Base-by-base conservation (phyloP, 2,329 filamentous ascomycete genomes). In the Coniella vitis region DNA sequence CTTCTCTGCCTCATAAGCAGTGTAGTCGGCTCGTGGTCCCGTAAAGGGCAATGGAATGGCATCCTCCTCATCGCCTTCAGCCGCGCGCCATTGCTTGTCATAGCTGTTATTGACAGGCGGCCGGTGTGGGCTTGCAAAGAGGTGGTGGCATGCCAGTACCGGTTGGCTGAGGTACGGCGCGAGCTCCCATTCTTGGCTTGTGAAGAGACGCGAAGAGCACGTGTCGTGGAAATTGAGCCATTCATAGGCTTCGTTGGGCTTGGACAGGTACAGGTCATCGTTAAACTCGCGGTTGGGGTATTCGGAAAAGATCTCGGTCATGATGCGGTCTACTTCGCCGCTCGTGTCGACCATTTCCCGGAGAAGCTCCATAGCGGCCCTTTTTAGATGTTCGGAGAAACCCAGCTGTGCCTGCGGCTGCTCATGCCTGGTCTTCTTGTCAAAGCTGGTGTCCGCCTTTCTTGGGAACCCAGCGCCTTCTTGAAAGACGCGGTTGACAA, bases 191-290 rank as follows among this genome's bases (percentile, higher is more conserved):
- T 95, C 90, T 63, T 96, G 91, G 51, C 79, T 83, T n/a, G 81
- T 72, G 62, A 84, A 94, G 1, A 97, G 76, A 35, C 84, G 81
- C 1, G 84, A 83, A 20, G 88, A 89, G 54, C 95, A 83, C 0
- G 74, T 72, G 60, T 97, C 93, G 65, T 96, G 87, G 66, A 98
- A 97, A 64, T 94, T 76, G 48, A 98, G 78, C 93, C 93, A 98
- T 61, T 96, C 91, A 65, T 95, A 95, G 1, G 88, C 88, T 63
- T 78, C 71, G 56, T 85, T 83, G 0, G 94, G 94, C 62, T 98
- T 98, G 31, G 84, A 87, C 29, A 98, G 81, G 57, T 88, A 85
- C 1, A 84, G 86, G 65, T 98, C 93, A 63, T 98, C 93, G 69
- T 96, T 94, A 67, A 86, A 98, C 17, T 90, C 83, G 58, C 90